Conservation (phyloP, 1,139 yeast species). For the Candida gigantensis region DNA sequence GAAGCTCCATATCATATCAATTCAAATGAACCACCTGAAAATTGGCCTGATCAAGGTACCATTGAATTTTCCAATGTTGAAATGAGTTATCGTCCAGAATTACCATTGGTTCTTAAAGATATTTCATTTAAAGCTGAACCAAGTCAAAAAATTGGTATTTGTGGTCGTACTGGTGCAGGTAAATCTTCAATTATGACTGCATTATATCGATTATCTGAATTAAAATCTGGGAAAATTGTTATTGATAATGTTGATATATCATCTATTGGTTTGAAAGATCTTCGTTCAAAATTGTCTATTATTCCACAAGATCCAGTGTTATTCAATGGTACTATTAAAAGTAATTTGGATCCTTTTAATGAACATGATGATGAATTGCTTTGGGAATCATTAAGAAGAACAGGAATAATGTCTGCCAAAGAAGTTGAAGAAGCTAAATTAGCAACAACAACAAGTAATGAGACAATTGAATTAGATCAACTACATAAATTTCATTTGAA, state of each 20-base stretch:
- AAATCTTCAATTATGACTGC: slow-evolving; percentile 71
- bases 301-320: slow-evolving; percentile 50
- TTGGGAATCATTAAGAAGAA: slow-evolving; percentile 47
- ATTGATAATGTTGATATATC: slow-evolving; percentile 66
- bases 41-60: slow-evolving; percentile 47
- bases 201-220: slow-evolving; percentile 60
- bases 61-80: slow-evolving; percentile 59
- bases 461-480: slow-evolving; percentile 22
- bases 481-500: slow-evolving; percentile 52
- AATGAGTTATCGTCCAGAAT: slow-evolving; percentile 71
- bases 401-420: slow-evolving; percentile 40
- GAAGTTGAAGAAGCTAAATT: slow-evolving; percentile 22
- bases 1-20: slow-evolving; percentile 47
- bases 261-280: slow-evolving; percentile 31
- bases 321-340: slow-evolving; percentile 41
- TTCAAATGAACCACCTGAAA: slow-evolving; percentile 54
- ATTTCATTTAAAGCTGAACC: slow-evolving; percentile 48
- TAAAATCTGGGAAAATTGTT: slow-evolving; percentile 49
- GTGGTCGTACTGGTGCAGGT: slow-evolving; percentile 84
- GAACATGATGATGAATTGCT: slow-evolving; percentile 37
- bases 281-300: slow-evolving; percentile 38
- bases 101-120: slow-evolving; percentile 70
- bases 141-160: slow-evolving; percentile 68
- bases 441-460: slow-evolving; percentile 16
- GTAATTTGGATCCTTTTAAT: slow-evolving; percentile 46